A percentile compares a stretch with the other conserved stretches of the same genome.
phyloP scores from a whole-genome alignment of 2,329 filamentous ascomycete genomes.

The Myotisia sp. region DNA sequence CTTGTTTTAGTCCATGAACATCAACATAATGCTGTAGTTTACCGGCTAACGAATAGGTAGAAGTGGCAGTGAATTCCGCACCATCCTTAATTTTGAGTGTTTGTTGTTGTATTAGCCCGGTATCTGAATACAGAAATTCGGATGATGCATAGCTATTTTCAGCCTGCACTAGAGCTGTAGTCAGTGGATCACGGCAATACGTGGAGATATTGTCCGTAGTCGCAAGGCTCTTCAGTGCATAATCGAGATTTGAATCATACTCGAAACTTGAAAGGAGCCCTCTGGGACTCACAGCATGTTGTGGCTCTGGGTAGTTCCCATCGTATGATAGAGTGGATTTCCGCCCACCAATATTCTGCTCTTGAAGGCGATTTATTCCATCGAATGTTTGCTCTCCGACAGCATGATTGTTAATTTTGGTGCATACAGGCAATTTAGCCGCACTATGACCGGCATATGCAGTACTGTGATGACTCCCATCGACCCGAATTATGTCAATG shows the following conservation, averaged over 20 bases:
- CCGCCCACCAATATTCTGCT: not conserved
- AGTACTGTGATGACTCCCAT: constrained; percentile 6
- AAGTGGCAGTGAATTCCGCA: not conserved
- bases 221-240: not conserved
- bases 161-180: not conserved
- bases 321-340: not conserved
- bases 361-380: not conserved
- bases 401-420: not conserved
- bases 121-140: not conserved
- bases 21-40: constrained; percentile 3
- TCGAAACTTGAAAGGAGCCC: not conserved
- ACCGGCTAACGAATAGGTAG: constrained; percentile 2
- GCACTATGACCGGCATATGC: constrained; percentile 6
- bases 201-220: not conserved
- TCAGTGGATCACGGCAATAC: not conserved
- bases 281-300: not conserved
- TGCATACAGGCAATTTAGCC: not conserved
- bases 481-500: constrained; percentile 10
- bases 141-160: not conserved
- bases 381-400: constrained; percentile 2
- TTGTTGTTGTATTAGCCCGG: not conserved
- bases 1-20: constrained; percentile 3
- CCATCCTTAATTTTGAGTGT: not conserved
- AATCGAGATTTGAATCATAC: constrained; percentile 1
- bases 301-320: constrained; percentile 1